Percentiles rank a stretch among this genome's conserved stretches.
These are phyloP conservation scores for Xylaria cubensis DNA, from an alignment of 495 filamentous ascomycete species.

Conservation along the genomic window DNA sequence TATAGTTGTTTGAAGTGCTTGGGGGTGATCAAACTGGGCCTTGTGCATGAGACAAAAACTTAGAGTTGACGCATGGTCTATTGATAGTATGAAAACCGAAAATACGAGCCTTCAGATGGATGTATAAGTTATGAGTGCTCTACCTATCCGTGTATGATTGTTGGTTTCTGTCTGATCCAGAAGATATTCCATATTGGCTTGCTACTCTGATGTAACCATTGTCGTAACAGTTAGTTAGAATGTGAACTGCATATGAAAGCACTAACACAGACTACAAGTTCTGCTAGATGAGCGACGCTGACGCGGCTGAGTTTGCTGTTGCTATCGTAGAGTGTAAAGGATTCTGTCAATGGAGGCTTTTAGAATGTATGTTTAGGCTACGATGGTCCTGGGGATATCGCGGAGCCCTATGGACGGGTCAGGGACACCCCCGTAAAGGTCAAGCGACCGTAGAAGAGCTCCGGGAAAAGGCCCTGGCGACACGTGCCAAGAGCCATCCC, in stretches of 20 bases:
- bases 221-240: neutral
- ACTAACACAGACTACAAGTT: too few species aligned
- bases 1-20: neutral
- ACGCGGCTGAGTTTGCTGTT: conserved; percentile 28
- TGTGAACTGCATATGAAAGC: neutral
- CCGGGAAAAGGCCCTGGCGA: conserved; percentile 22
- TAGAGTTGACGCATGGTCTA: neutral
- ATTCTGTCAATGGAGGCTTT: conserved; percentile 27
- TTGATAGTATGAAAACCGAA: neutral
- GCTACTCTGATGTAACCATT: neutral
- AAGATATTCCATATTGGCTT: neutral
- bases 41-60: neutral
- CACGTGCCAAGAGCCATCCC: conserved; percentile 18
- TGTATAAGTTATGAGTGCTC: neutral
- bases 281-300: too few species aligned
- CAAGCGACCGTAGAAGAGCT: conserved; percentile 22
- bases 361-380: conserved; percentile 32
- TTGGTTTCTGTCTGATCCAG: neutral
- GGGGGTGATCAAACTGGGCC: neutral
- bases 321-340: conserved; percentile 17
- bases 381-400: conserved; percentile 26
- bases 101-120: neutral
- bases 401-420: conserved; percentile 19
- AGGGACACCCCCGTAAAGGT: conserved; percentile 21
- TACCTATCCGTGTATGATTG: neutral